Base-by-base conservation (phyloP, 2,329 filamentous ascomycete species). In the Colletotrichum liriopes region DNA sequence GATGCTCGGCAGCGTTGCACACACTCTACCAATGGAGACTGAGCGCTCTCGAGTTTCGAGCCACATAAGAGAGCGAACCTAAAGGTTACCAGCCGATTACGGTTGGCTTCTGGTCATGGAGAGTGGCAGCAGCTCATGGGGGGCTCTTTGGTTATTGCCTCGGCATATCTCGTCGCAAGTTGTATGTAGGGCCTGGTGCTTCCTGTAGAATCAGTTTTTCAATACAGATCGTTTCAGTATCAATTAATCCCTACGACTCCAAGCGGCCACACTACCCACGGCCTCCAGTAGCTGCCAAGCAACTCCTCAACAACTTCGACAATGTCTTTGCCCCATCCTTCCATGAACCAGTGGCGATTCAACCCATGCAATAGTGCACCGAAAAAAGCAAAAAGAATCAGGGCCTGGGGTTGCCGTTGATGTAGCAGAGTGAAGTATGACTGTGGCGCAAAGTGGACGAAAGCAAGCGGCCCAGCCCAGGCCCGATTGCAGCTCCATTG, bases 371-470 rank as follows among this genome's bases (percentile, higher is more conserved):
- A 14, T 1, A 75, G 41, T 4, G 64, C 67, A 14, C 76, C 75
- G 16, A 76, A 76, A 35, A 66, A 74, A 0, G 73, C 72, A 58
- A 75, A 77, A 0, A 77, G 18, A 16, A 77, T 26, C 2, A 77
- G 66, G 1, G 76, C 73, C 2, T 64, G 73, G 2, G 76, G 74
- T 39, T 77, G 76, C 3, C 75, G 58, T 35, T 77, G 76, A n/a
- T 73, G 71, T 0, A 77, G 54, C n/a, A 75, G 56, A 5, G 62
- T 60, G 29, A 77, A 76, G 62, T 73, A 77, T n/a, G 20, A 37
- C 29, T 74, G 56, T 5, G 75, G 74, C 1, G 71, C 73, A 55
- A 71, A 68, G 23, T 66, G 58, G 1, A 77, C 67, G 32, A 77
- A 77, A 35, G 72, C 47, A 7, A 76, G 18, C 18, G 74, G 74